Evolutionary conservation across 192 early-diverging fungal genomes (phyloP).

Genomic region (Rhizoclosmatium globosum): DNA sequence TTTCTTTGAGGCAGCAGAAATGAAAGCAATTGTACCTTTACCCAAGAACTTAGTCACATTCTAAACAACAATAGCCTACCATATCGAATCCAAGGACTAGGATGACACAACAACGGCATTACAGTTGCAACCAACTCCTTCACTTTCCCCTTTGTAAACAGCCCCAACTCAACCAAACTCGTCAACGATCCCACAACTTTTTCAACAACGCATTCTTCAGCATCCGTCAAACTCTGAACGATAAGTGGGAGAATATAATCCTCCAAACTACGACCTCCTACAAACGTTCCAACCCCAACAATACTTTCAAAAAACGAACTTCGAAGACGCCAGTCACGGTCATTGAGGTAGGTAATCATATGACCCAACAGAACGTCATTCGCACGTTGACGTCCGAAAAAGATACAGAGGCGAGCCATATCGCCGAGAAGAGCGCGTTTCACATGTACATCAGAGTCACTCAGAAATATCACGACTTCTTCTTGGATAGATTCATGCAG

Average conservation of each 20-base stretch:
- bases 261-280: constrained; percentile 85
- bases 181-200: constrained; percentile 86
- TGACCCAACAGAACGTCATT: constrained; percentile 89
- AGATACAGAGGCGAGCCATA: constrained; percentile 81
- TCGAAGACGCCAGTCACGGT: constrained; percentile 92
- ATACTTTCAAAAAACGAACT: constrained; percentile 95
- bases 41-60: not conserved
- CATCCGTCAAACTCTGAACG: constrained; percentile 84
- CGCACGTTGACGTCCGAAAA: constrained; percentile 82
- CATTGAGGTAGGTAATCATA: constrained; percentile 97
- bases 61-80: constrained; percentile 51
- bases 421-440: constrained; percentile 86
- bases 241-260: constrained; percentile 95
- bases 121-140: constrained; percentile 80
- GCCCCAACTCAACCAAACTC: constrained; percentile 76
- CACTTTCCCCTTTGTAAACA: constrained; percentile 77
- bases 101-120: constrained; percentile 79
- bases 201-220: constrained; percentile 92
- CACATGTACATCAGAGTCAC: constrained; percentile 81
- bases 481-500: constrained; percentile 84
- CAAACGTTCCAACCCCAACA: constrained; percentile 87
- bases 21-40: constrained; percentile 73
- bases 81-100: constrained; percentile 81
- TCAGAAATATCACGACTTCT: constrained; percentile 79
- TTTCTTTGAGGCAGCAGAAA: constrained; percentile 66